Base-by-base conservation (phyloP, 106 monocot genomes). In the Gastrodia elata region DNA sequence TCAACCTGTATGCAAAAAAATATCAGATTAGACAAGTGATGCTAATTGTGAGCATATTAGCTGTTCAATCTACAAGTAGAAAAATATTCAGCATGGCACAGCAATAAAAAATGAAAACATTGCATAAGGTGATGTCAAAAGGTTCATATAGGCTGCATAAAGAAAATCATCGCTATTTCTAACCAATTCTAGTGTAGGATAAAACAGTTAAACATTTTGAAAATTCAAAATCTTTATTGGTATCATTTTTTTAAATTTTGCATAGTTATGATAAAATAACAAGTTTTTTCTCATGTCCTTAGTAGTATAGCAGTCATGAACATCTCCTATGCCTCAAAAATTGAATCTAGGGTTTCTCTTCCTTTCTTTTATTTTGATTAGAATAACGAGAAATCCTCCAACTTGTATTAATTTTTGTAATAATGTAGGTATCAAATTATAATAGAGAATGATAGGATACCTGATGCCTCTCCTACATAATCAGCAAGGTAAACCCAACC, bases 1-100 rank as follows among this genome's bases (percentile, higher is more conserved):
- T 83, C 86, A 77, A 86, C 98, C 93, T 97, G 82, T 72, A 84
- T 84, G 58, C 80, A 24, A 42, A 1, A 80, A 39, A 52, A 8
- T 69, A 25, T 67, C 34, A 67, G 15, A 36, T 16, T 67, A 36
- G 37, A 38, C n/a, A 37, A 67, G 10, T 67, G 6, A 35, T 67
- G 67, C 18, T 67, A 22, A 20, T 52, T 52, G 52, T 22, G 4
- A 14, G 67, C 67, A 67, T 67, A 67, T 67, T 22, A 30, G 32
- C 14, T 13, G 13, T 13, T 32, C 18, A n/a, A 52, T 61, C 30
- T 67, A 37, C 67, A 36, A 67, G 38, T 61, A 30, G 32, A 67
- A 36, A 2, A 67, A 10, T 32, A 36, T 37, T 67, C 67, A 5
- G 4, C 37, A n/a, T 67, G 37, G 37, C 5, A 37, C 18, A 37